Evolutionary conservation across 1,284 basidiomycete genomes (phyloP), one percentile per base, ranked within the genome.

Genomic region (Boletus mariae): DNA sequence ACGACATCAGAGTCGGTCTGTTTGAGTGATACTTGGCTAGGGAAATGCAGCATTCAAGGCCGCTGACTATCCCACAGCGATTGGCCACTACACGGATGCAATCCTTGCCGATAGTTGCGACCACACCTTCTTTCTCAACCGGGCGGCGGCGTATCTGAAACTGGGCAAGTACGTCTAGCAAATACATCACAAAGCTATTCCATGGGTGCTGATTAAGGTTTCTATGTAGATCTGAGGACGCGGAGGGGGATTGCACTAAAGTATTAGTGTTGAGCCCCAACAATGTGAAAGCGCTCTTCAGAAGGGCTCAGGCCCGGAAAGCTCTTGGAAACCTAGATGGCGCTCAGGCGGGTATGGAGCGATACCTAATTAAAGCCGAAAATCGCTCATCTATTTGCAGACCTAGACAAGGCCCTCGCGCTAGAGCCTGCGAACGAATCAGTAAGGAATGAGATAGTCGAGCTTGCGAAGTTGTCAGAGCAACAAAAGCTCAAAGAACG

Each of bases 131-230:
- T 81, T 84, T 34, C 74, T 92, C 47, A 93, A 93, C 65, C 82
- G 90, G 40, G 87, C 88, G 10, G 87, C 88, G 29, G 88, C 90
- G 25, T 91, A 92, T 73, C 76, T 93, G 57, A 91, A 88, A 76
- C 78, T 92, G 75, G 82, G 82, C 80, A 92, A 91, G 89, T 91
- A 76, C 74, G 88, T 73, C 63, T 52, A 37, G 8, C 34, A 49
- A 38, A 51, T 41, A 47, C 50, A 32, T 45, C 56, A 41, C 44
- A 11, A 31, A 48, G 29, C 46, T 26, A 41, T 28, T 29, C 54
- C 50, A 26, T 45, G 46, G 4, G 13, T n/a, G 7, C 56, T 58
- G 25, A 60, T 35, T 42, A 25, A 5, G 31, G 11, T 32, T 10
- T 45, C 13, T 38, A 20, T 45, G 13, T 48, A 91, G 88, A 63